These are phyloP conservation scores for Botrytis elliptica DNA, from an alignment of 2,329 filamentous ascomycete species.

Conservation along the genomic window DNA sequence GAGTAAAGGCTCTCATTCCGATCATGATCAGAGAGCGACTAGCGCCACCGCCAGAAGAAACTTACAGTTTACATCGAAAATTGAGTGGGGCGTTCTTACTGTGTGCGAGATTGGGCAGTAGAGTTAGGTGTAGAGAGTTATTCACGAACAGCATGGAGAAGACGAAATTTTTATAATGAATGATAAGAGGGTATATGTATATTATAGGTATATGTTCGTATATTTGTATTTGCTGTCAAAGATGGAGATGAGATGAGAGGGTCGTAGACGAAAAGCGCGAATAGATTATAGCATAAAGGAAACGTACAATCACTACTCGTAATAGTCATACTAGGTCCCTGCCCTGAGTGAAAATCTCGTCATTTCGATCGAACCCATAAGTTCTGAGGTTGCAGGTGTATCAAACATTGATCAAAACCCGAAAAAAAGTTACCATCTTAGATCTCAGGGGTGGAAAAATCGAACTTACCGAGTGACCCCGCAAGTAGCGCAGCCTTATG, in stretches of 20 bases:
- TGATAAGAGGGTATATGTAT: not conserved
- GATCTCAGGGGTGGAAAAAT: not conserved
- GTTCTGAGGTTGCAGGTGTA: not conserved
- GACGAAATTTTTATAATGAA: constrained; percentile 28
- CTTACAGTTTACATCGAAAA: constrained; percentile 92
- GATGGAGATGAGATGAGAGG: not conserved
- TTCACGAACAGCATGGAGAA: constrained; percentile 54
- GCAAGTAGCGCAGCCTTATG: not conserved
- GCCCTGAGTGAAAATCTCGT: not conserved
- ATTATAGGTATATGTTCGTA: not conserved
- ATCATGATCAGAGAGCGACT: constrained; percentile 89
- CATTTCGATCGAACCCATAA: not conserved
- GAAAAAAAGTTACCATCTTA: not conserved
- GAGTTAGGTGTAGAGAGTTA: constrained; percentile 76
- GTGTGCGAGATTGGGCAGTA: constrained; percentile 81
- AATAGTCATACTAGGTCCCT: not conserved
- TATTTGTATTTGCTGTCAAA: not conserved
- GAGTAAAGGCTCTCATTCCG: constrained; percentile 84
- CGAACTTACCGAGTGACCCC: not conserved
- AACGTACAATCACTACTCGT: not conserved
- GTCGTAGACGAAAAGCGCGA: not conserved
- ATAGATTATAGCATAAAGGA: not conserved
- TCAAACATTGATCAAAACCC: not conserved
- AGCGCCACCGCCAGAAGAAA: constrained; percentile 92
- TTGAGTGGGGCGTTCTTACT: constrained; percentile 91